These are phyloP conservation scores for Calamus simplicifolius DNA, from an alignment of 176 grass and related monocot species.

Conservation along the genomic window DNA sequence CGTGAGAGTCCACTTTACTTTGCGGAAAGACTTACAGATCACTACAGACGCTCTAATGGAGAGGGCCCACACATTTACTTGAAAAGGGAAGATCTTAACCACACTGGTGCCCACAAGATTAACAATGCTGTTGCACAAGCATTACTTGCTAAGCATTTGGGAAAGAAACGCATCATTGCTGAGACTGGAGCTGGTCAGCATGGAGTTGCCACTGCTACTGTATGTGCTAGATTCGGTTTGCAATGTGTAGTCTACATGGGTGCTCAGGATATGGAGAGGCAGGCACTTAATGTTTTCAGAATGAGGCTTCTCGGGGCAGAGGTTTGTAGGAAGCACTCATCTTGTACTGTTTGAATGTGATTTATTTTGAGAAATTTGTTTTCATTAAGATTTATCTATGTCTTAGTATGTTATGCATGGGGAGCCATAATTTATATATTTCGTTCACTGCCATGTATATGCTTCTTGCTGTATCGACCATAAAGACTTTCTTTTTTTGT, in stretches of 20 bases:
- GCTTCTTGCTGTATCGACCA: too few relatives aligned
- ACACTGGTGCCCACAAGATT: conserved; percentile 96
- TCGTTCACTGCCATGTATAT: too few relatives aligned
- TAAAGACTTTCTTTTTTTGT: too few relatives aligned
- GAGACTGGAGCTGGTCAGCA: conserved; percentile 94
- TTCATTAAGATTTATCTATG: too few relatives aligned
- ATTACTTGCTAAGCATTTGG: conserved; percentile 66
- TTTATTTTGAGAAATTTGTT: not conserved
- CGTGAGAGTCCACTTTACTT: conserved; percentile 95
- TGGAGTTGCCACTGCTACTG: conserved; percentile 85
- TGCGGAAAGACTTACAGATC: conserved; percentile 74
- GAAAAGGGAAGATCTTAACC: conserved; percentile 97
- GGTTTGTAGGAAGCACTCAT: conserved; percentile 21
- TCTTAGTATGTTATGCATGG: too few relatives aligned
- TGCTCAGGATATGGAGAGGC: conserved; percentile 97
- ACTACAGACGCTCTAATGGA: conserved; percentile 55
- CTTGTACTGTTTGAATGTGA: too few relatives aligned
- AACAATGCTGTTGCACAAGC: conserved; percentile 92
- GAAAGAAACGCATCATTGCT: conserved; percentile 91
- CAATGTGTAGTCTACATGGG: conserved; percentile 94
- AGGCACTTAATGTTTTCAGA: conserved; percentile 86
- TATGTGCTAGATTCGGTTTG: conserved; percentile 79
- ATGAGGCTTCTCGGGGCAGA: conserved; percentile 97
- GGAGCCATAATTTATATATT: too few relatives aligned
- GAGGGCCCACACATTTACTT: conserved; percentile 67